Base-by-base conservation (phyloP, 306 rosid genomes). In the Betula pendula region DNA sequence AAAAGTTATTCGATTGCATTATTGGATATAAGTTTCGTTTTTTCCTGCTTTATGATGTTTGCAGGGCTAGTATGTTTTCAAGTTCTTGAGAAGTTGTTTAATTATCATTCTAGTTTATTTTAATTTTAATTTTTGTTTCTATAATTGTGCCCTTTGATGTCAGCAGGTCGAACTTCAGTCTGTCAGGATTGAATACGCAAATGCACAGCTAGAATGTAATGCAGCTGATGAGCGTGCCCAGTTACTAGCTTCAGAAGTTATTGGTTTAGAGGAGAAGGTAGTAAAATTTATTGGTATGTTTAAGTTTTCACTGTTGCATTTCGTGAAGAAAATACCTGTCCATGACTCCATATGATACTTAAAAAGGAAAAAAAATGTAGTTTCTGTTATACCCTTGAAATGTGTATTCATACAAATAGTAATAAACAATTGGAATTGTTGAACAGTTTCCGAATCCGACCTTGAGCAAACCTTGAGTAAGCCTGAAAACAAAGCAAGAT, bases 201-300 rank as follows among this genome's bases (percentile, higher is more conserved):
- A 96, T 75, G 99, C 84, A 17, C 98, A 87, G 69, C 89, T 96
- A 38, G 98, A 92, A 82, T 96, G 97, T 84, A 86, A 81, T 87
- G 98, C 99, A n/a, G 90, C 98, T 6, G 98, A 92, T 86, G 99
- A 96, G 62, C 98, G 98, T 71, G 90, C 99, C 79, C 91, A 92
- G 83, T 84, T 96, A 81, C 82, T 96, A 87, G 98, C 98, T 77
- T 92, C 99, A 22, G 99, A 96, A 88, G 98, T 96, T 73, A 96
- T 92, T 59, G 88, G 96, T 29, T 84, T 96, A 85, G 99, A 96
- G 90, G 97, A 92, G 90, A 96, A 96, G 98, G 99, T 96, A 91
- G 53, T 70, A 53, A 67, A 49, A 80, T 85, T 80, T 87, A 66
- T 86, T 87, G 88, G 82, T 87, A 81, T 86, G 82, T 65, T 85